Percentiles rank a stretch among this genome's conserved stretches.
Evolutionary conservation across 2,329 filamentous ascomycete genomes (phyloP).

Genomic region (Pyrenochaeta sp.): DNA sequence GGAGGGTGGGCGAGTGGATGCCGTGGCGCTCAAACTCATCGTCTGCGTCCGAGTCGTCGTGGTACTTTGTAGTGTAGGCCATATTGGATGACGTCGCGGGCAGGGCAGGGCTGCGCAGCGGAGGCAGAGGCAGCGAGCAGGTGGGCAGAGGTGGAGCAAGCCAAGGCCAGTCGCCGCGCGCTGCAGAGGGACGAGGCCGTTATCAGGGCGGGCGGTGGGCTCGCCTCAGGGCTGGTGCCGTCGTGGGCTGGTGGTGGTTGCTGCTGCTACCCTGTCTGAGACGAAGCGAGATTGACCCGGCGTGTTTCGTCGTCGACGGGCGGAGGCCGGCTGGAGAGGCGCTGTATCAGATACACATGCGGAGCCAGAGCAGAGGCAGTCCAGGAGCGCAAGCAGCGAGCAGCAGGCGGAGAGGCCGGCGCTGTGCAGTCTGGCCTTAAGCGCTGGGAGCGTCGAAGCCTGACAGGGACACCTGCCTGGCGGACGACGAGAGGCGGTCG

Average conservation of each 20-base stretch:
- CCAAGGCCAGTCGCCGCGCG: slow-evolving; percentile 31
- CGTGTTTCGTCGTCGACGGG: slow-evolving; percentile 35
- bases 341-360: slow-evolving; percentile 36
- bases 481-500: neutral
- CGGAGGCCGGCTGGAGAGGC: slow-evolving; percentile 17
- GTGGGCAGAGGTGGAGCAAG: no score
- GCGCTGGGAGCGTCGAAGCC: slow-evolving; percentile 20
- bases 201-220: slow-evolving; percentile 22
- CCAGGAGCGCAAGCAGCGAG: neutral
- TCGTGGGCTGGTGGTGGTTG: slow-evolving; percentile 13
- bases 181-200: slow-evolving; percentile 23
- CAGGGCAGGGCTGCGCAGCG: slow-evolving; percentile 8
- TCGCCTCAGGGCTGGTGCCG: slow-evolving; percentile 18
- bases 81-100: slow-evolving; percentile 27
- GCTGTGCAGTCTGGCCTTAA: slow-evolving; percentile 14
- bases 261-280: slow-evolving; percentile 40
- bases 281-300: slow-evolving; percentile 49
- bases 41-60: slow-evolving; percentile 75
- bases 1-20: slow-evolving; percentile 67
- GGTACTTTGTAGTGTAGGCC: slow-evolving; percentile 63
- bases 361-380: no score
- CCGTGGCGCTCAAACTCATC: slow-evolving; percentile 83
- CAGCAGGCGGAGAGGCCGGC: slow-evolving; percentile 10
- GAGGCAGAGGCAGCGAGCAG: slow-evolving; percentile 17
- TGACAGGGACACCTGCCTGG: slow-evolving; percentile 10